Conservation (phyloP, 129 eudicot genomes). For the Apium graveolens region DNA sequence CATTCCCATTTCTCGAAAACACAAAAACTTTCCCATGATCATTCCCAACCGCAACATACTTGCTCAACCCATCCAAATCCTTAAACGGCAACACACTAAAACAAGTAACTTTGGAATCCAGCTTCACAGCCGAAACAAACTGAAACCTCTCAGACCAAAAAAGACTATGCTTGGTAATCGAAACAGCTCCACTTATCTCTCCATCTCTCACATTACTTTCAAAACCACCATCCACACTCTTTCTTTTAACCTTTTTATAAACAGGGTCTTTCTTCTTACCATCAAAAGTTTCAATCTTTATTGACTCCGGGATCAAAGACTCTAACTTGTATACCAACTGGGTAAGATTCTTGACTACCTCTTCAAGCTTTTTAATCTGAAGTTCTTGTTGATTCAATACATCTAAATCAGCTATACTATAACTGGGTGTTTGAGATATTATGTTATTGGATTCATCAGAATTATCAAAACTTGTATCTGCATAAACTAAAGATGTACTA, state of each 20-base stretch:
- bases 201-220: constrained; percentile 23
- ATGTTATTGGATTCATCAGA: constrained; percentile 1
- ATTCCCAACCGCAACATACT: constrained; percentile 83
- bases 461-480: constrained; percentile 13
- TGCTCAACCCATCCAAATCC: constrained; percentile 66
- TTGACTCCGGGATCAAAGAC: constrained; percentile 25
- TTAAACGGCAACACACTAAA: constrained; percentile 63
- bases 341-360: constrained; percentile 53
- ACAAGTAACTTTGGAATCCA: constrained; percentile 54
- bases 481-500: constrained; percentile 21
- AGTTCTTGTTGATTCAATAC: constrained; percentile 37
- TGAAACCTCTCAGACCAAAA: constrained; percentile 90
- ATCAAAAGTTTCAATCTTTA: constrained; percentile 6
- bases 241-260: background rate
- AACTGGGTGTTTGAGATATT: constrained; percentile 14
- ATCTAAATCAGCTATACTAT: constrained; percentile 11
- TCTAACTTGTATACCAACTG: constrained; percentile 66
- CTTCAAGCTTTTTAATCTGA: constrained; percentile 68
- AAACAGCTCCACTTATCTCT: constrained; percentile 36
- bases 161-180: constrained; percentile 69
- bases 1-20: constrained; percentile 59
- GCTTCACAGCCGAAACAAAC: constrained; percentile 75
- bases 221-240: constrained; percentile 8
- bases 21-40: constrained; percentile 56
- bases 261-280: constrained; percentile 9